Base-by-base conservation (phyloP, 257 asterid species). In the Nicotiana otophora region DNA sequence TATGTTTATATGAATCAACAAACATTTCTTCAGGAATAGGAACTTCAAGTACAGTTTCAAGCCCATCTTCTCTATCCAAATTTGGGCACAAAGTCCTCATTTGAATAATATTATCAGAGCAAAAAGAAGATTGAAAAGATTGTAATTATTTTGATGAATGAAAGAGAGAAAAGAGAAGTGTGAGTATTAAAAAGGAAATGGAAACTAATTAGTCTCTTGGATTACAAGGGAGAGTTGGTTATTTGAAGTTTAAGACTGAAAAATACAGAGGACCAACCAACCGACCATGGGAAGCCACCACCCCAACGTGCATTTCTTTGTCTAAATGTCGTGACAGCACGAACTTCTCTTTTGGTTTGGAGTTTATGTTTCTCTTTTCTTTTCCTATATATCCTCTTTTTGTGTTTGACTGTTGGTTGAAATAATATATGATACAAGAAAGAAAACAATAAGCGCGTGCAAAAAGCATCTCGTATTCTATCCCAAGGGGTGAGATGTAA, bases 31-130 rank as follows among this genome's bases (percentile, higher is more conserved):
- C 97, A 0, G 97, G 97, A 36, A 92, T 89, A 0, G 97, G 97
- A 20, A 92, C 95, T 85, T 92, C 97, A 28, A 91, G 93, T 5
- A 92, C 97, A 0, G 97, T 92, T 63, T 92, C 95, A 36, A 92
- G 93, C 15, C 85, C 93, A 54, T 90, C 92, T 76, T 90, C 93
- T 31, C 89, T 76, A 79, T 91, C 92, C 61, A 91, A 84, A 36
- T 92, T 90, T 0, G 97, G 95, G 61, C 92, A 91, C 86, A 92
- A 42, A 2, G 91, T 91, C 84, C 93, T 89, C 97, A 92, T 92
- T 11, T 4, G 17, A 6, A 19, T 3, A 8, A 15, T 55, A 58
- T 6, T 61, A 20, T 61, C 5, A 5, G 8, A 51, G 12, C n/a
- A 33, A 78, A 5, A 57, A 55, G 54, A 33, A 58, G 53, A 31